Evolutionary conservation across 805 yeast genomes (phyloP), one percentile per base, ranked within the genome.

Genomic region (Isabelozyma heimii): DNA sequence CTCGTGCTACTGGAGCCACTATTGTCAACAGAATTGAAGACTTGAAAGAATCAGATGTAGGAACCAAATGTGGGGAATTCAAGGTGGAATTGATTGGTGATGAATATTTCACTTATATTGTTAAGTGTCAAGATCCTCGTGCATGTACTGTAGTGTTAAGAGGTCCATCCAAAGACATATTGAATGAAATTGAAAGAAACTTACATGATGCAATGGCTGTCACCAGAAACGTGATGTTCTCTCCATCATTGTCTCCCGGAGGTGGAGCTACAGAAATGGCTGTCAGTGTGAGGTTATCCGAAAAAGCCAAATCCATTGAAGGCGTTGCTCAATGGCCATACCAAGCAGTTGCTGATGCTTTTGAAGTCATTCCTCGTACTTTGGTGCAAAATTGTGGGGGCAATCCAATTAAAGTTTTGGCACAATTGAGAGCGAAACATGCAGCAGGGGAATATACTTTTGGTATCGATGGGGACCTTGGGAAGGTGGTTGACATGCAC

Each of bases 241-340:
- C 92, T 67, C 99, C 99, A 46, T 83, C 91, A 40, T 80, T 94
- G 63, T 81, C 97, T 2, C 99, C 99, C 44, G 99, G 99, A 61
- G 99, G 99, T 52, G 99, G 99, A 60, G 99, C 99, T 46, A 92
- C 97, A 27, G 99, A 94, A 74, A 94, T 94, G 98, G 98, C 98
- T 2, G 91, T 94, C 38, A 80, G 92, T 51, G 97, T 94, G 28
- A 83, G 79, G 56, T 78, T 94, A 51, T 81, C 96, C 14, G 97
- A 91, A 66, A 86, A 83, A 72, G 97, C 98, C 44, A 92, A 91
- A 75, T 79, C 84, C 45, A 82, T 94, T 57, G 97, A 91, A 67
- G 99, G 98, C 52, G 87, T 92, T 49, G 91, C 88, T 50, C 99
- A 94, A 73, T 92, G 97, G 96, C 99, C 99, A 44, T 94, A 94